Evolutionary conservation across 2,329 filamentous ascomycete species (phyloP).

Genomic region (Fusarium liriodendri): DNA sequence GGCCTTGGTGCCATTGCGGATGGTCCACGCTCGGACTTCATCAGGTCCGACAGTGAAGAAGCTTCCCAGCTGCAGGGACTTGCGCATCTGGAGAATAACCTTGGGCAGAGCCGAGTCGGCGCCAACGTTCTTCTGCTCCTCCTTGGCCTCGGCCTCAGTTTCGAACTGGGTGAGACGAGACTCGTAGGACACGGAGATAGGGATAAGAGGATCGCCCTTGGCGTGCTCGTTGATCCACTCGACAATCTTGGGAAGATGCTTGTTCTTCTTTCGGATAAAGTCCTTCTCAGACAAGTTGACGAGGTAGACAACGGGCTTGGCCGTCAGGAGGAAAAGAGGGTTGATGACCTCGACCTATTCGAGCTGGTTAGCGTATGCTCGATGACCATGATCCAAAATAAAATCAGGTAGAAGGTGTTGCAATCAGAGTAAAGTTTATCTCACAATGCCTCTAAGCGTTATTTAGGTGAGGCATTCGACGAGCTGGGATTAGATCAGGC

Average conservation of each 20-base stretch:
- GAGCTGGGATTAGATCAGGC: constrained; percentile 99
- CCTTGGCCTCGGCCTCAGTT: constrained; percentile 79
- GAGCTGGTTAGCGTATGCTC: constrained; percentile 39
- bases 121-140: constrained; percentile 89
- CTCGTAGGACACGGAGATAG: constrained; percentile 92
- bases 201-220: constrained; percentile 88
- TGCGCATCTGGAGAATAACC: constrained; percentile 92
- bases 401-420: constrained; percentile 23
- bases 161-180: constrained; percentile 87
- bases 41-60: constrained; percentile 98
- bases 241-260: constrained; percentile 92
- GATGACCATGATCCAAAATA: constrained; percentile 2
- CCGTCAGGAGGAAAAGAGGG: constrained; percentile 91
- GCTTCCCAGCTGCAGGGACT: constrained; percentile 86
- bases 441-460: constrained; percentile 85
- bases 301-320: constrained; percentile 96
- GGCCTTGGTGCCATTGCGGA: constrained; percentile 96
- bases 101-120: constrained; percentile 93
- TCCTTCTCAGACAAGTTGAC: constrained; percentile 98
- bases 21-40: constrained; percentile 98
- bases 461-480: constrained; percentile 85
- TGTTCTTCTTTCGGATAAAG: constrained; percentile 99
- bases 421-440: constrained; percentile 83
- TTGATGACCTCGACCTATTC: constrained; percentile 95
- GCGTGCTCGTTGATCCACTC: constrained; percentile 97